Conservation (phyloP, 331 rosid species). For the Erythrophleum ivorense region DNA sequence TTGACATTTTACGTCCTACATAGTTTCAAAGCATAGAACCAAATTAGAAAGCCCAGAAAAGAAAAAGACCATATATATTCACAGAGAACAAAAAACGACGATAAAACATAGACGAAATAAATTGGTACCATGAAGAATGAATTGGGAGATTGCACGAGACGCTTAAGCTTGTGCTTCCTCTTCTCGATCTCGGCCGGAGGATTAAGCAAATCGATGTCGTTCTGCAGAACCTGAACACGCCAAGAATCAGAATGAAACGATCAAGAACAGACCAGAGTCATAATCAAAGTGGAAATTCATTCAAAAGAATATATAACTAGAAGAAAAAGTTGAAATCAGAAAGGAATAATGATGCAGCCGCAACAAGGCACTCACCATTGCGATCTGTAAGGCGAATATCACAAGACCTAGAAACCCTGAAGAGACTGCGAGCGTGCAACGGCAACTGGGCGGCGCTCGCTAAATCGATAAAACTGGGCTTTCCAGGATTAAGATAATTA, state of each 20-base stretch:
- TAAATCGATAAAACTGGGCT: no score
- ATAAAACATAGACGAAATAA: not conserved
- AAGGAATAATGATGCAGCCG: not conserved
- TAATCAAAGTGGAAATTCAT: not conserved
- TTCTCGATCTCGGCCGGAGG: constrained; percentile 23
- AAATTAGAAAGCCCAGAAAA: not conserved
- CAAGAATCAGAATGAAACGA: not conserved
- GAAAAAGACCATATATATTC: not conserved
- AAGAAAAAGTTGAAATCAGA: not conserved
- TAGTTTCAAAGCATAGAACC: not conserved
- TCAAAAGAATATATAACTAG: not conserved
- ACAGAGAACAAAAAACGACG: not conserved
- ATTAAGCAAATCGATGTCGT: constrained; percentile 6
- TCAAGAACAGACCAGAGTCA: not conserved
- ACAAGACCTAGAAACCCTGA: not conserved
- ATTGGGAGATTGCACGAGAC: constrained; percentile 2
- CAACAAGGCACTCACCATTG: not conserved
- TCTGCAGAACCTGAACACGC: not conserved
- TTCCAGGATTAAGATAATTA: not conserved
- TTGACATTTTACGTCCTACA: constrained; percentile 1
- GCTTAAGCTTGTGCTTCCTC: constrained; percentile 14
- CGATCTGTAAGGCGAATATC: not conserved
- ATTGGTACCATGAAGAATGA: not conserved
- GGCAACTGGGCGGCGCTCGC: not conserved
- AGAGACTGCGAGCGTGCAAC: not conserved